Base-by-base conservation (phyloP, 2,329 filamentous ascomycete genomes). In the Cyclaneusma minus region DNA sequence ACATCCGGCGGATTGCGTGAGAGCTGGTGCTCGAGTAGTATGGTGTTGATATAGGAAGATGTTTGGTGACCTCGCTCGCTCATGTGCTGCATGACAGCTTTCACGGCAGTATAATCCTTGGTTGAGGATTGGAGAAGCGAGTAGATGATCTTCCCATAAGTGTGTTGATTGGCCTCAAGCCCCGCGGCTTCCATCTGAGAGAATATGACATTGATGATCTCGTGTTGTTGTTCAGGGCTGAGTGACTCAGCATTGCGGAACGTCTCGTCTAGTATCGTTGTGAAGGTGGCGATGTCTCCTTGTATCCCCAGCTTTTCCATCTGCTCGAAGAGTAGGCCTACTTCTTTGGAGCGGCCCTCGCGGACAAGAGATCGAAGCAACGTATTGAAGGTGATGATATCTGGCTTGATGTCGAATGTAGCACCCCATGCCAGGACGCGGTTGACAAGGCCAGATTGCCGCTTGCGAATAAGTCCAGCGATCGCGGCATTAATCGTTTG, bases 121-220 rank as follows among this genome's bases (percentile, higher is more conserved):
- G 34, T 23, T 3, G 31, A 21, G 5, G 48, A 41, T 51, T 60
- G 35, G 12, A 80, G 54, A 7, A 82, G 52, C 64, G 54, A 23
- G 48, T 82, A 63, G 27, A 87, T 66, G 46, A 83, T 68, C 45
- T 77, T 73, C 40, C 62, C 68, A 47, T 80, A 87, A 3, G 67
- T 68, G 35, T 68, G 59, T 30, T 58, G 49, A 46, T 78, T 78
- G 19, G 72, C 55, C 24, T 58, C 49, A 7, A 82, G 48, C 4
- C 68, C 68, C 8, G 60, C 54, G 3, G 48, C 42, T 30, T 69
- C 56, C 47, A 84, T 68, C 12, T 68, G 57, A 3, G 49, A 36
- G 28, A 85, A 59, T 23, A 77, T 54, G 4, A 47, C 43, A n/a
- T 58, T 39, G 5, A 82, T 58, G 11, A 60, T 53, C 2, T 49